Base-by-base conservation (phyloP, 768 basidiomycete species). In the Suillus sp. region DNA sequence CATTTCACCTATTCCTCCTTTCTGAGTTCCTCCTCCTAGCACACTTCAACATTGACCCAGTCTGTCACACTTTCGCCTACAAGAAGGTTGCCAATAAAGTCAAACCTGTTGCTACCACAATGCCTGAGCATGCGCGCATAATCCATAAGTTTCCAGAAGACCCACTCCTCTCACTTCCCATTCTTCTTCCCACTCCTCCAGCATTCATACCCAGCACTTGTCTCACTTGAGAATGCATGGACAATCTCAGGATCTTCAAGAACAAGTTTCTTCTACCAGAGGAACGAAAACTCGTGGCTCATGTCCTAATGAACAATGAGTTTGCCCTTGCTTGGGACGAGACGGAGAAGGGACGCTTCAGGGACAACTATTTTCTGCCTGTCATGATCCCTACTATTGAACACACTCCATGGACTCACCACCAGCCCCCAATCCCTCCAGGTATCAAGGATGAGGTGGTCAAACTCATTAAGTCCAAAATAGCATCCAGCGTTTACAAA, bases 311-410 rank as follows among this genome's bases (percentile, higher is more conserved):
- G 22, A 25, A 61, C 18, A 73, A 79, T 4, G 67, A 81, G 32
- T 10, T 65, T 0, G 78, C 63, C 0, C 78, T 84, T 38, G 78
- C 81, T 0, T 84, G 78, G 79, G 62, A 74, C 3, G 76, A 81
- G 10, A 9, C 45, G 0, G 78, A 83, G 57, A 69, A 30, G 4
- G 30, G 30, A 4, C 2, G 30, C 2, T 30, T 30, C 30, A 30
- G 30, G 30, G 30, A 30, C 30, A 4, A 30, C 30, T 30, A 30
- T 30, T 30, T 30, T 4, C 30, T 4, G 4, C 30, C 30, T 30
- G 30, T 30, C 30, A 30, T 30, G 2, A 30, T 30, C 4, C 30
- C 30, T 2, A 30, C 30, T 4, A 30, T 30, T 30, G 30, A 30
- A 30, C 30, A 30, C 4, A 30, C 30, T 2, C 30, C 30, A 30